Base-by-base conservation (phyloP, 352 stramenopile genomes). In the Phytophthora pseudosyringae region DNA sequence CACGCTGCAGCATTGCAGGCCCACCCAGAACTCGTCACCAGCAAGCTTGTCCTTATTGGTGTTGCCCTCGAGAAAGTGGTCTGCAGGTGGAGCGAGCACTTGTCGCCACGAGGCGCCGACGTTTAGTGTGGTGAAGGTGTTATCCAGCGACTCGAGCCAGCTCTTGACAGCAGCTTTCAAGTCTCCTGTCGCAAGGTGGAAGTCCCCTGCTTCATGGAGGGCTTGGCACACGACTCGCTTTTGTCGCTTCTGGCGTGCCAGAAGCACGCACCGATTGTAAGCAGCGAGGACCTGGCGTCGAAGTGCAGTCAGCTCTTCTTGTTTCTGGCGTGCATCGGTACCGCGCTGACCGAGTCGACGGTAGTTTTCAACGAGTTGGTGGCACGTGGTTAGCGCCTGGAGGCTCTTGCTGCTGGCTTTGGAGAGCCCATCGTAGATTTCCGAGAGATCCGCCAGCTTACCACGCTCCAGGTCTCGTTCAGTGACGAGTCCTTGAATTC, bases 121-220 rank as follows among this genome's bases (percentile, higher is more conserved):
- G 26, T 83, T 76, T 3, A 95, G 57, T 21, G 73, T 69, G 8
- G 72, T 83, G 35, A 91, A 92, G 0, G 86, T 81, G 31, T 91
- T 91, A 44, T 95, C 87, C 45, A 95, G 65, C 6, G 62, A 73
- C 46, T 94, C 87, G 5, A 88, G 73, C 87, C 87, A 95, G 21
- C 52, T 64, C 41, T 91, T 93, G 16, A 66, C 45, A n/a, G 85
- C 87, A 13, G 64, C 38, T 47, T 75, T 67, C 1, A 43, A 7
- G 13, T 92, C 68, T 38, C 64, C 57, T n/a, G 64, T 71, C 2
- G 75, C 72, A 47, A 89, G 84, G n/a, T 86, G 46, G 25, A 93
- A 94, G 58, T 95, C 85, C 11, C 87, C 87, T 4, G 81, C 48
- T 56, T 93, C 87, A 32, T 90, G 73, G 9, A 93, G 69, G 12